phyloP scores from a whole-genome alignment of 805 yeast species.

The Metschnikowia amazonensis region DNA sequence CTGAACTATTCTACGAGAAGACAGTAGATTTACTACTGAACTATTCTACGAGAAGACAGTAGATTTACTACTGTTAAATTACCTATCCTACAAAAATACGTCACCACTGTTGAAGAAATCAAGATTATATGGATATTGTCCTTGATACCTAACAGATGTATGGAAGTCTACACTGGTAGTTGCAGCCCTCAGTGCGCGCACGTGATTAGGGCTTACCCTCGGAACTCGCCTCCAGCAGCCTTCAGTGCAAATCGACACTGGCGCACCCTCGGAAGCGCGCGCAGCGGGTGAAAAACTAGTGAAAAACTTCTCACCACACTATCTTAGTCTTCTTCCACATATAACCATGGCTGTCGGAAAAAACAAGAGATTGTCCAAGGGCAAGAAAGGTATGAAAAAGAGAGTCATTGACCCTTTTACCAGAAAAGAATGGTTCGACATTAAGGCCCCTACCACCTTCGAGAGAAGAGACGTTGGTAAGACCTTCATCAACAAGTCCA shows the following conservation, averaged over 20 bases:
- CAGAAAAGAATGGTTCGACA: slow-evolving; percentile 98
- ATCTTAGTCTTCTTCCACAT: background rate
- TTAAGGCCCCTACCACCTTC: slow-evolving; percentile 97
- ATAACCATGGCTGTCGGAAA: slow-evolving; percentile 73
- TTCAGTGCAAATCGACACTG: background rate
- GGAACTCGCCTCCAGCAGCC: slow-evolving; percentile 5
- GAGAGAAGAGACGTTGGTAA: slow-evolving; percentile 99
- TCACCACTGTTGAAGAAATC: no score
- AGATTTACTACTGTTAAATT: no score
- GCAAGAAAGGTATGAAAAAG: slow-evolving; percentile 98
- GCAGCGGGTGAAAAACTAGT: slow-evolving; percentile 5
- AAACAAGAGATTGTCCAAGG: slow-evolving; percentile 83
- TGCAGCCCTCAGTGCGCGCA: slow-evolving; percentile 9
- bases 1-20: no score
- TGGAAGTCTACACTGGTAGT: no score
- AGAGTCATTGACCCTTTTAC: slow-evolving; percentile 99
- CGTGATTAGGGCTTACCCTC: slow-evolving; percentile 15
- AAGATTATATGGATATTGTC: no score
- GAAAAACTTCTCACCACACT: slow-evolving; percentile 12
- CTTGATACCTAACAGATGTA: no score
- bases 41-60: no score
- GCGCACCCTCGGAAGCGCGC: slow-evolving; percentile 7
- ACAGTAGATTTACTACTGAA: no score
- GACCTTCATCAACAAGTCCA: slow-evolving; percentile 96
- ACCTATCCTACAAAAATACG: no score